Conservation (phyloP, 805 yeast species). For the Starmerella tilneyi region DNA sequence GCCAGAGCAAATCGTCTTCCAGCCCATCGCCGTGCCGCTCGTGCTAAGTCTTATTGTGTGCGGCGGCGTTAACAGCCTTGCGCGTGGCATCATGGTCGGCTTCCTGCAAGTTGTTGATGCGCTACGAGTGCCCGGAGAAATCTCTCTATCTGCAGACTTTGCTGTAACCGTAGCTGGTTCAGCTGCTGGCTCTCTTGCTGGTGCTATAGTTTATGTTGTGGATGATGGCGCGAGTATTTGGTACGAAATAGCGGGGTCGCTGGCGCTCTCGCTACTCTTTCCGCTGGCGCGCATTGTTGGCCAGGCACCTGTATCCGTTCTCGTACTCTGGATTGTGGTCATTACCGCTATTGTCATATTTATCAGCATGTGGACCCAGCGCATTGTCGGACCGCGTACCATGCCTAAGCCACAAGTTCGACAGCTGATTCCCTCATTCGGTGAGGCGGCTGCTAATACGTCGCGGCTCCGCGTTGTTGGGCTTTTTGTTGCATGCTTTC, state of each 20-base stretch:
- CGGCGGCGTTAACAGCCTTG: conserved; percentile 20
- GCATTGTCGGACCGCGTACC: conserved; percentile 10
- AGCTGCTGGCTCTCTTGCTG: conserved; percentile 19
- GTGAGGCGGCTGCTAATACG: not conserved
- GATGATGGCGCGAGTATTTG: conserved; percentile 19
- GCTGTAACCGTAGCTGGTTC: conserved; percentile 18
- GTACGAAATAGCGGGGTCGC: conserved; percentile 7
- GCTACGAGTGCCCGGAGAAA: conserved; percentile 7
- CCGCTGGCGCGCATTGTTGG: conserved; percentile 8
- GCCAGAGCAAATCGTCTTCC: conserved; percentile 23
- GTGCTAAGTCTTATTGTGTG: conserved; percentile 17
- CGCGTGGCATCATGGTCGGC: conserved; percentile 19
- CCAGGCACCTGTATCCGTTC: conserved; percentile 7
- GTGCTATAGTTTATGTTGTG: conserved; percentile 16
- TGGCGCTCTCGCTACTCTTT: conserved; percentile 5
- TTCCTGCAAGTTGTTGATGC: conserved; percentile 24
- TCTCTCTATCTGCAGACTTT: conserved; percentile 15
- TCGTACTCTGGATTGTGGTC: conserved; percentile 14
- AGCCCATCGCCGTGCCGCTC: conserved; percentile 21
- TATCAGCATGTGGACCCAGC: conserved; percentile 12
- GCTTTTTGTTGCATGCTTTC: not conserved
- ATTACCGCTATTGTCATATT: conserved; percentile 2
- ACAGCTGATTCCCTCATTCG: conserved; percentile 6
- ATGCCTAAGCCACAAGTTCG: conserved; percentile 7
- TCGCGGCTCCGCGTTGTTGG: not conserved